These are phyloP conservation scores for Macrolepiota fuliginosa DNA, from an alignment of 768 basidiomycete species.

Conservation along the genomic window DNA sequence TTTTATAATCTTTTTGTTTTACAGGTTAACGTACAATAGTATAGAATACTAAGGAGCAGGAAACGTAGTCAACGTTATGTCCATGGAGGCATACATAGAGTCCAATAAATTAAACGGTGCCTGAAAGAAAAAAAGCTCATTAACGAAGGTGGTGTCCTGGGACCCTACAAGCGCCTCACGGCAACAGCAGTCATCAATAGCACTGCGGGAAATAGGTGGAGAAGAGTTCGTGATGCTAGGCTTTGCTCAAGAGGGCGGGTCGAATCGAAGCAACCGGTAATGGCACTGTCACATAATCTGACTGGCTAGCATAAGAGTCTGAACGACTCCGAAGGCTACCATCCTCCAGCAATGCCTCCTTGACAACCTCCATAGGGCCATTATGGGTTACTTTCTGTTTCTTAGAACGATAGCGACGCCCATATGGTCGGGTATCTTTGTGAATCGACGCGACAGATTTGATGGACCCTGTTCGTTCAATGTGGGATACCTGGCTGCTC, in stretches of 20 bases:
- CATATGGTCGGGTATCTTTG: background rate
- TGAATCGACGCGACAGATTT: slow-evolving; percentile 1
- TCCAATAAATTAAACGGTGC: background rate
- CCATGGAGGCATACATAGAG: background rate
- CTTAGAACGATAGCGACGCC: slow-evolving; percentile 4
- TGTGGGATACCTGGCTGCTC: slow-evolving; percentile 6
- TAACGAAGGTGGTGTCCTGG: background rate
- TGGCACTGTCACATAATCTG: background rate
- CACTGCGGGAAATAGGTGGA: background rate
- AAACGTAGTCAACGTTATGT: background rate
- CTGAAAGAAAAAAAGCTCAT: background rate
- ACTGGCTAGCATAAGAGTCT: background rate
- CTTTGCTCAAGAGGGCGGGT: background rate
- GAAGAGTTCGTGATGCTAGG: background rate
- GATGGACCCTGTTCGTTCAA: slow-evolving; percentile 12
- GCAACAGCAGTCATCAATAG: background rate
- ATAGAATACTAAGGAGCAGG: too few relatives aligned
- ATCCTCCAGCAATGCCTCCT: background rate
- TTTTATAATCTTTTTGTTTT: background rate
- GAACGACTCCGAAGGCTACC: background rate
- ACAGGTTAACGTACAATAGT: background rate
- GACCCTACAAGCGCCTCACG: background rate
- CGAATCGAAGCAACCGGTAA: background rate
- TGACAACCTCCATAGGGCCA: background rate
- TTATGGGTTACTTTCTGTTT: background rate